These are phyloP conservation scores for Aleurites moluccanus DNA, from an alignment of 441 rosid species.

Conservation along the genomic window DNA sequence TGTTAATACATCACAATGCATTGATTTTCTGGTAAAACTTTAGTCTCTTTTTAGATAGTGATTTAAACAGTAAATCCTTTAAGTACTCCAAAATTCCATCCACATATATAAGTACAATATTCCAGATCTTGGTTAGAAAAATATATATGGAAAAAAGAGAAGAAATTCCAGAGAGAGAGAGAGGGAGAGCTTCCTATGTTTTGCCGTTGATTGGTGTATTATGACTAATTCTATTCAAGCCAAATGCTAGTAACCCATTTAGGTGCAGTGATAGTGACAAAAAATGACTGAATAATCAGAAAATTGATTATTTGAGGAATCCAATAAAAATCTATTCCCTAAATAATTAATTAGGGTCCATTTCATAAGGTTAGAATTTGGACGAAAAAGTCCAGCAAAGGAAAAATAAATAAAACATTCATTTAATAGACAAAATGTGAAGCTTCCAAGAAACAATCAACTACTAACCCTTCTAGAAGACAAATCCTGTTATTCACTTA, in stretches of 20 bases:
- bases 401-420: not conserved
- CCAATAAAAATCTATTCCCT: not conserved
- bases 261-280: not conserved
- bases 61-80: not conserved
- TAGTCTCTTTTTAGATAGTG: not conserved
- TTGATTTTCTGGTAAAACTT: not conserved
- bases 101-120: not conserved
- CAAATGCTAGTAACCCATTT: not conserved
- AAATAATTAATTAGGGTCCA: not conserved
- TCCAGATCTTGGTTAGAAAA: slow-evolving; percentile 4
- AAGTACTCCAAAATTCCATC: not conserved
- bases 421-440: not conserved
- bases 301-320: not conserved
- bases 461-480: slow-evolving; percentile 5
- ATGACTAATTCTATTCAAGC: not conserved
- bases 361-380: not conserved
- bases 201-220: not conserved
- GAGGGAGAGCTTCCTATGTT: not conserved
- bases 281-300: not conserved
- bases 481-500: no score
- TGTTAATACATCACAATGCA: not conserved
- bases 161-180: not conserved
- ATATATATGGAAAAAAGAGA: not conserved
- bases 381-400: not conserved
- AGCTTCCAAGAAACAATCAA: slow-evolving; percentile 12